Percentiles rank a stretch among this genome's conserved stretches.
These are phyloP conservation scores for Phytopythium litorale DNA, from an alignment of 352 stramenopile species.

Conservation along the genomic window DNA sequence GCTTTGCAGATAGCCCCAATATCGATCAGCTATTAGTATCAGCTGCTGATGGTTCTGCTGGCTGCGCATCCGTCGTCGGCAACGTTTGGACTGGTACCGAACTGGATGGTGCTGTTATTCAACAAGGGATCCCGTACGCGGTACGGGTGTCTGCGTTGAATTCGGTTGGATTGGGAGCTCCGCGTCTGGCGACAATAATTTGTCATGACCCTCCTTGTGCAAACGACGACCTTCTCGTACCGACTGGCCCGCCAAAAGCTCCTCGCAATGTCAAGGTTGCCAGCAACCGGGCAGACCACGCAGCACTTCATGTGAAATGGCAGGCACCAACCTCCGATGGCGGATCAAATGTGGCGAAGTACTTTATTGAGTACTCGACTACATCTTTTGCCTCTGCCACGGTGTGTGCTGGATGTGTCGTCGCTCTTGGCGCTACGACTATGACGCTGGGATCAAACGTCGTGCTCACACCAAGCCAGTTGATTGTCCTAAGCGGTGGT, in stretches of 20 bases:
- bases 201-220: slow-evolving; percentile 53
- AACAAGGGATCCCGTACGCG: slow-evolving; percentile 84
- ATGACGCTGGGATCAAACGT: slow-evolving; percentile 34
- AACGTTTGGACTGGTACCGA: slow-evolving; percentile 66
- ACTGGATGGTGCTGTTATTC: slow-evolving; percentile 77
- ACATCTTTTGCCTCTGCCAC: slow-evolving; percentile 33
- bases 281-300: slow-evolving; percentile 72
- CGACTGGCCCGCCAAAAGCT: slow-evolving; percentile 64
- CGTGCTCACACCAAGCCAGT: slow-evolving; percentile 24
- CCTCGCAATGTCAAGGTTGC: slow-evolving; percentile 77
- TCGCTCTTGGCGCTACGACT: slow-evolving; percentile 22
- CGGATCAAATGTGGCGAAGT: slow-evolving; percentile 60
- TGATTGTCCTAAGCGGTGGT: slow-evolving; percentile 41
- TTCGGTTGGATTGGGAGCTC: slow-evolving; percentile 65
- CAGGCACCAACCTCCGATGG: slow-evolving; percentile 53
- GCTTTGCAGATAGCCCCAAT: slow-evolving; percentile 34
- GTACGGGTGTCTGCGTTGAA: slow-evolving; percentile 90
- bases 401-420: slow-evolving; percentile 52
- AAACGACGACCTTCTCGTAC: slow-evolving; percentile 35
- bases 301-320: slow-evolving; percentile 87
- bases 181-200: slow-evolving; percentile 31
- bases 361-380: slow-evolving; percentile 86
- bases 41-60: slow-evolving; percentile 48
- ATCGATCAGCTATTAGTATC: slow-evolving; percentile 43
- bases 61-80: slow-evolving; percentile 42